Percentiles rank a stretch among this genome's conserved stretches.
These are phyloP conservation scores for Rhodotorula sp. DNA, from an alignment of 1,284 basidiomycete species.

Conservation along the genomic window DNA sequence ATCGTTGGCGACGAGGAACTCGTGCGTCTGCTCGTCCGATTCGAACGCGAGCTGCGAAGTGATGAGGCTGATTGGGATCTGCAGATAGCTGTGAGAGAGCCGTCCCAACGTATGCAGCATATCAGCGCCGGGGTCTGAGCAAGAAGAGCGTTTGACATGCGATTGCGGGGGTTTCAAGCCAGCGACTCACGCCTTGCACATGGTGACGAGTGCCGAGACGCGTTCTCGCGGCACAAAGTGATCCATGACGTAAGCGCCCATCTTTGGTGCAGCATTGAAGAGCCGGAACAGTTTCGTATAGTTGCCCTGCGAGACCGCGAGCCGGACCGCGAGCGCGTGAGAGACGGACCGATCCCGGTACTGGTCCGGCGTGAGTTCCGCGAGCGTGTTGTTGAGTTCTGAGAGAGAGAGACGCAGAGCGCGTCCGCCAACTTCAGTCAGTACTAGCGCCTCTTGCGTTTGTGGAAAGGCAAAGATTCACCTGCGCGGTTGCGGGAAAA, in stretches of 20 bases:
- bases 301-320: conserved; percentile 85
- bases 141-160: too few species aligned
- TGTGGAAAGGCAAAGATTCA: conserved; percentile 50
- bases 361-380: conserved; percentile 87
- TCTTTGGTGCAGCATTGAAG: conserved; percentile 83
- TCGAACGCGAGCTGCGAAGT: conserved; percentile 82
- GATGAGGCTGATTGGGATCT: conserved; percentile 73
- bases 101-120: too few species aligned
- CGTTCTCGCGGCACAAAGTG: conserved; percentile 94
- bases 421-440: background rate
- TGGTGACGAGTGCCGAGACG: conserved; percentile 77
- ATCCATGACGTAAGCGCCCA: conserved; percentile 99
- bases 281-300: conserved; percentile 88
- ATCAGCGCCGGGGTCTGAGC: background rate
- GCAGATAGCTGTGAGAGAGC: conserved; percentile 63
- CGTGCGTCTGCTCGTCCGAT: conserved; percentile 60
- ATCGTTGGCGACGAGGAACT: conserved; percentile 70
- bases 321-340: conserved; percentile 86
- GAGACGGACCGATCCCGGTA: conserved; percentile 74
- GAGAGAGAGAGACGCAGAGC: conserved; percentile 7
- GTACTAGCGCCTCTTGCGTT: background rate
- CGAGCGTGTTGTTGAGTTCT: conserved; percentile 95
- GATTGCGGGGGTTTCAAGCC: too few species aligned
- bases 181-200: conserved; percentile 81
- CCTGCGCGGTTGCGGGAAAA: conserved; percentile 93